These are phyloP conservation scores for Taiozyma sp. DNA, from an alignment of 1,139 yeast genomes.

Conservation along the genomic window DNA sequence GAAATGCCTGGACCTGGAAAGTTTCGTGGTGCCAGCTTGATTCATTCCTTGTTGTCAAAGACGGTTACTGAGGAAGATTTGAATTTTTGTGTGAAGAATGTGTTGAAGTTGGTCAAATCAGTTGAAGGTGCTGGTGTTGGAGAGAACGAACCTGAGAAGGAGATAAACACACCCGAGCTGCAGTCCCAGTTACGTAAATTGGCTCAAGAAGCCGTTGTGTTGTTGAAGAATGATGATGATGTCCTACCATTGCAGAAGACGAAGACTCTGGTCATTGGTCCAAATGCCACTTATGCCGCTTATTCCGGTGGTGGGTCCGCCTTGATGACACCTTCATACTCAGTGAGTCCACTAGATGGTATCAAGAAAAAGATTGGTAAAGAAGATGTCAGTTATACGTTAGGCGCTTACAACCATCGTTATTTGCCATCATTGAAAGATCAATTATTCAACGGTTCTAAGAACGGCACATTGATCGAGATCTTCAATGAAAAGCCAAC, in stretches of 20 bases:
- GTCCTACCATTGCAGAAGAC: slow-evolving; percentile 38
- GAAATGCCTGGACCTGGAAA: slow-evolving; percentile 60
- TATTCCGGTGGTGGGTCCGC: slow-evolving; percentile 54
- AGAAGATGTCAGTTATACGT: slow-evolving; percentile 1
- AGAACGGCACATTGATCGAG: background rate
- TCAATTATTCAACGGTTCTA: background rate
- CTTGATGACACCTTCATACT: slow-evolving; percentile 37
- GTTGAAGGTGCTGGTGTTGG: slow-evolving; percentile 37
- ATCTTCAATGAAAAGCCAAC: background rate
- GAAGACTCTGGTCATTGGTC: slow-evolving; percentile 44
- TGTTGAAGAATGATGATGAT: slow-evolving; percentile 44
- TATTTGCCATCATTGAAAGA: background rate
- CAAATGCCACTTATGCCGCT: slow-evolving; percentile 38
- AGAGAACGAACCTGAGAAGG: slow-evolving; percentile 27
- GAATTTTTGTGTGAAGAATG: slow-evolving; percentile 38
- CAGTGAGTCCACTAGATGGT: slow-evolving; percentile 40
- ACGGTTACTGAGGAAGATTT: slow-evolving; percentile 19
- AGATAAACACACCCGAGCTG: slow-evolving; percentile 37
- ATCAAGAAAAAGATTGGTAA: slow-evolving; percentile 27
- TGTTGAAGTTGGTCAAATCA: slow-evolving; percentile 41
- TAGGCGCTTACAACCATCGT: too few species aligned
- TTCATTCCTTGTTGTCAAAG: slow-evolving; percentile 33
- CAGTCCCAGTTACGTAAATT: slow-evolving; percentile 36
- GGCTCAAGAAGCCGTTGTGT: slow-evolving; percentile 46
- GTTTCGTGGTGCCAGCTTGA: slow-evolving; percentile 38